phyloP scores from a whole-genome alignment of 768 basidiomycete genomes.

The Tulasnella sp. region DNA sequence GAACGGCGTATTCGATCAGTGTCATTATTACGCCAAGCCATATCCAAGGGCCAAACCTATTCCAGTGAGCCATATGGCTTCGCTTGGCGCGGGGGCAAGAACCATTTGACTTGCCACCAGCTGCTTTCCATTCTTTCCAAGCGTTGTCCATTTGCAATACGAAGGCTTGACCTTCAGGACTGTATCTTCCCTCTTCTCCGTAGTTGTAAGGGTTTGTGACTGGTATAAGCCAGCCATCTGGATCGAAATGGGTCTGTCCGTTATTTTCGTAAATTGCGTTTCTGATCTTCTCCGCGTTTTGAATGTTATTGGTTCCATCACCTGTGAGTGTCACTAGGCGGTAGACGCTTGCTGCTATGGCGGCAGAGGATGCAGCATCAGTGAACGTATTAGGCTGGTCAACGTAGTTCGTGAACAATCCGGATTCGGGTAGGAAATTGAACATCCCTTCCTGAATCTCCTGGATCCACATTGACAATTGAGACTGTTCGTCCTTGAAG shows the following conservation, averaged over 20 bases:
- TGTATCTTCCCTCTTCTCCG: conserved; percentile 14
- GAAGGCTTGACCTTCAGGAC: conserved; percentile 26
- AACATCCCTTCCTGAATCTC: conserved; percentile 19
- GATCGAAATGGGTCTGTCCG: conserved; percentile 10
- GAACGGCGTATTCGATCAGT: too few species aligned
- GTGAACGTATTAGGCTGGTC: conserved; percentile 8
- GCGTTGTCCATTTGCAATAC: conserved; percentile 25
- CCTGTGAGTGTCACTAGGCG: conserved; percentile 18
- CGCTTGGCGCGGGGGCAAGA: too few species aligned
- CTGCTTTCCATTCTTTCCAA: conserved; percentile 20
- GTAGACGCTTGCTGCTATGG: conserved; percentile 22
- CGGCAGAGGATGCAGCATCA: conserved; percentile 21
- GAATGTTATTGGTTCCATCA: not conserved
- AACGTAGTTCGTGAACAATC: conserved; percentile 22
- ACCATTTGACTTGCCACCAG: not conserved
- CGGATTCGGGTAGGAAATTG: conserved; percentile 14
- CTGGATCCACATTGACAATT: conserved; percentile 22
- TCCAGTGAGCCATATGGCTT: too few species aligned
- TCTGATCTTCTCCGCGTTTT: not conserved
- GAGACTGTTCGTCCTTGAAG: conserved; percentile 13
- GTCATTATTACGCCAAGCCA: too few species aligned
- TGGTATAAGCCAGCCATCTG: conserved; percentile 13
- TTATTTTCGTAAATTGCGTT: conserved; percentile 10
- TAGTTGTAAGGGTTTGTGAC: conserved; percentile 23
- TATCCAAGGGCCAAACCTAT: too few species aligned